Base-by-base conservation (phyloP, 768 basidiomycete species). In the Collybia sp. region DNA sequence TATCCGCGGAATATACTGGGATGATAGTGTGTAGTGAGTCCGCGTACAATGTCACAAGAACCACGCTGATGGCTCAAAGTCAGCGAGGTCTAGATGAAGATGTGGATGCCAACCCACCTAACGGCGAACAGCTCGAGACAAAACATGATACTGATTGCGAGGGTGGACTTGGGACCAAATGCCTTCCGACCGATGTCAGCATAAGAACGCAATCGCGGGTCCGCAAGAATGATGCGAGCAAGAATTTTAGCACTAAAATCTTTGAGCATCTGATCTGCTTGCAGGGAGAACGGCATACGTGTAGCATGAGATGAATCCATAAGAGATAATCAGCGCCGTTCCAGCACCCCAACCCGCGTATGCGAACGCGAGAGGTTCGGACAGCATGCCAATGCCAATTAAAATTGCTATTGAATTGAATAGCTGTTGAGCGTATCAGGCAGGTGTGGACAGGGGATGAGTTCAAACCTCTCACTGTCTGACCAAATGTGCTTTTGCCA, bases 271-370 rank as follows among this genome's bases (percentile, higher is more conserved):
- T n/a, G 13, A 45, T 57, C 15, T 58, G 17, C 31, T 4, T 33
- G 19, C 30, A 46, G 36, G 49, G 17, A 19, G 33, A 38, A 40
- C 20, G 6, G 76, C 87, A 46, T 57, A 93, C 91, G 91, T 93
- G 63, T 96, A 90, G 59, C 91, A 95, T 6, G 92, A 85, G 13
- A 94, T 63, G 48, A 76, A 73, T 0, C 86, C 91, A 55, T 92
- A 93, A 43, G 79, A 77, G 10, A 89, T 58, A 47, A 95, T 79
- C 12, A 97, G 69, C 18, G 76, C 6, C 1, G 83, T 84, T 1
- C 95, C 94, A 32, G 75, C 69, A 13, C 85, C 66, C 94, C 94
- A 97, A 2, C 94, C 95, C 2, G 91, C 80, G 56, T 90, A 91
- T 1, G 93, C 82, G 56, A 96, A 95, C 0, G 94, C 94, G 18